Base-by-base conservation (phyloP, 495 filamentous ascomycete genomes). In the Penicillium parvum region DNA sequence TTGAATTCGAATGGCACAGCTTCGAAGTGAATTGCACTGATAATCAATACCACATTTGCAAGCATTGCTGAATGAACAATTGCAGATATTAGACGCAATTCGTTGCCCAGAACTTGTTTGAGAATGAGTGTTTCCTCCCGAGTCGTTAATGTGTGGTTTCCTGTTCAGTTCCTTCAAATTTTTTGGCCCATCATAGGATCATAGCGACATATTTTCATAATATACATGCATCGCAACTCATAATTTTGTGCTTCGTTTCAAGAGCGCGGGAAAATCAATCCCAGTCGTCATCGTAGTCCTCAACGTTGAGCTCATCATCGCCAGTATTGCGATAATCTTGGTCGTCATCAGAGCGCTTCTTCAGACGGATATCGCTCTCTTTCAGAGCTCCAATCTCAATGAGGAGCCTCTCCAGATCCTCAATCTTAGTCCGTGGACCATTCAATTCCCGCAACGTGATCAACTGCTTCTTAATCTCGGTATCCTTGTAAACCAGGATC, bases 401-500 rank as follows among this genome's bases (percentile, higher is more conserved):
- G n/a, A 97, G 71, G 29, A 96, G 62, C 44, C 74, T 77, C 56
- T 95, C 86, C 21, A 95, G 35, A 58, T 80, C 77, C 61, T 72
- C 71, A 65, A 86, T 66, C 43, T 67, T 81, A 40, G 87, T 92
- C 40, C 72, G 68, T 11, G 73, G 69, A 14, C 90, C 91, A 7
- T 78, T 76, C 26, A 96, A 57, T 49, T 89, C 87, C 53, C 77
- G 78, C 49, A 99, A 71, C 15, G 88, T 96, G 5, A 99, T 81
- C 45, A 95, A 63, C 63, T 96, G 91, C 63, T 77, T 88, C 55
- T 79, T 77, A 39, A 99, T 94, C 65, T 97, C 89, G 14, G 88
- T 89, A 50, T 96, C 85, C 56, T 81, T 81, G 57, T 97, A 99
- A 0, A 95, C 78, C 42, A 99, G 65, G 21, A 99, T 90, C 5